These are phyloP conservation scores for Salvia rosmarinus DNA, from an alignment of 257 asterid species.

Conservation along the genomic window DNA sequence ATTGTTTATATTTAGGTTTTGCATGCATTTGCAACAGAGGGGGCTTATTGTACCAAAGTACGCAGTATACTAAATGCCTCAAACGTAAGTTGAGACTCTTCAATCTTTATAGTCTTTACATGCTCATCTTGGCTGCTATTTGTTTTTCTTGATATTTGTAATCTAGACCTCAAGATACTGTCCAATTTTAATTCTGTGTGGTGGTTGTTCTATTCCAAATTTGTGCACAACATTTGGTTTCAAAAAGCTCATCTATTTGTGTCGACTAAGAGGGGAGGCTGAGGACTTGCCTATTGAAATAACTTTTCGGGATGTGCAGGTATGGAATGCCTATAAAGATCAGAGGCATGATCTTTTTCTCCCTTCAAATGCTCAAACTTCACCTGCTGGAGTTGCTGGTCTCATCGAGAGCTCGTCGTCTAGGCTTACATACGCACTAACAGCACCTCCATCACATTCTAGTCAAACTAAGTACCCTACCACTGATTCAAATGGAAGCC, in stretches of 20 bases:
- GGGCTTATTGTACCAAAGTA: slow-evolving; percentile 90
- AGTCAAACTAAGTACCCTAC: slow-evolving; percentile 52
- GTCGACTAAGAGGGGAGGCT: not conserved
- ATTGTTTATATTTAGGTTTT: slow-evolving; percentile 61
- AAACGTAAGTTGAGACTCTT: slow-evolving; percentile 61
- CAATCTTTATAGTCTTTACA: slow-evolving; percentile 26
- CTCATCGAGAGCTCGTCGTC: slow-evolving; percentile 88
- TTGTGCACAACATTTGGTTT: not conserved
- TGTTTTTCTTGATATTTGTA: not conserved
- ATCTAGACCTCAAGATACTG: not conserved
- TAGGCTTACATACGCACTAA: slow-evolving; percentile 72
- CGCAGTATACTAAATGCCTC: slow-evolving; percentile 82
- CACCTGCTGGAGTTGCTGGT: slow-evolving; percentile 99
- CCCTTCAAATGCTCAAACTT: slow-evolving; percentile 96
- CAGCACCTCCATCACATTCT: slow-evolving; percentile 75
- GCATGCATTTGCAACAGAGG: slow-evolving; percentile 96
- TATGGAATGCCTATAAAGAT: slow-evolving; percentile 96
- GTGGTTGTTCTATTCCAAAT: not conserved
- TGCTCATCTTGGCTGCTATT: slow-evolving; percentile 24
- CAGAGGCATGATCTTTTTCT: slow-evolving; percentile 97
- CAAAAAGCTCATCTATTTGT: not conserved
- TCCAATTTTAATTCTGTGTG: not conserved
- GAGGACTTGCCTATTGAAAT: slow-evolving; percentile 3
- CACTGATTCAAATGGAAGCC: slow-evolving; percentile 57
- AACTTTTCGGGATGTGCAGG: slow-evolving; percentile 50